phyloP scores from a whole-genome alignment of 805 yeast genomes.

The Starmerella gropengiesseri region DNA sequence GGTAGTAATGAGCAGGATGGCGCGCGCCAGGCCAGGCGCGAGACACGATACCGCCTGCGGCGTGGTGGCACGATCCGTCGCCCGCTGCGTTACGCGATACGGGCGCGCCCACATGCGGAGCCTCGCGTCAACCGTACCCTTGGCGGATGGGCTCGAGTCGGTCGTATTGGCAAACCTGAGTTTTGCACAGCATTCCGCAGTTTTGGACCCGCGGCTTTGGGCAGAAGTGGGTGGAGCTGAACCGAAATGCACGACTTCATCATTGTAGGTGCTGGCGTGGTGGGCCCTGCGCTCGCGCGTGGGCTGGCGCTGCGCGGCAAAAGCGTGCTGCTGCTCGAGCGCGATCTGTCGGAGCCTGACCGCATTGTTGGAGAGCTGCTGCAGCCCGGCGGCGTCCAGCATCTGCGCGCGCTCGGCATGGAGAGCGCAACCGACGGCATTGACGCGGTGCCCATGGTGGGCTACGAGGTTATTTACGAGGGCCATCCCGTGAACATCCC shows the following conservation, averaged over 20 bases:
- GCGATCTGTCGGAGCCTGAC: slow-evolving; percentile 88
- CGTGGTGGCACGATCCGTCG: too few relatives aligned
- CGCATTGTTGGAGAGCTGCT: slow-evolving; percentile 93
- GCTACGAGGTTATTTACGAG: slow-evolving; percentile 67
- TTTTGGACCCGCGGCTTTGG: neutral
- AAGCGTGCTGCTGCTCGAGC: slow-evolving; percentile 62
- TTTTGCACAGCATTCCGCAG: neutral
- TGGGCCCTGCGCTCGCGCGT: slow-evolving; percentile 88
- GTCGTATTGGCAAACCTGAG: slow-evolving; percentile 4
- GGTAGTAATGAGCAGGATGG: too few relatives aligned
- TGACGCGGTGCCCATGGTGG: slow-evolving; percentile 65
- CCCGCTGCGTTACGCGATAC: too few relatives aligned
- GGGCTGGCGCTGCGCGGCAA: slow-evolving; percentile 86
- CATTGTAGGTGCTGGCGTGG: slow-evolving; percentile 97
- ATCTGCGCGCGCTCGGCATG: slow-evolving; percentile 75
- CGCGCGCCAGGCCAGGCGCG: too few relatives aligned
- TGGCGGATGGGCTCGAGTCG: neutral
- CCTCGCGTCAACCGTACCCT: too few relatives aligned
- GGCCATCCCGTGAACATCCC: slow-evolving; percentile 49
- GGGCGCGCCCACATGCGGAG: too few relatives aligned
- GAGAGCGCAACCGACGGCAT: slow-evolving; percentile 59
- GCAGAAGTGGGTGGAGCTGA: too few relatives aligned
- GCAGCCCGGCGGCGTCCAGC: slow-evolving; percentile 94
- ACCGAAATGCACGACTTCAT: slow-evolving; percentile 54
- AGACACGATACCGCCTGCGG: neutral